These are phyloP conservation scores for Globisporangium camurandrum DNA, from an alignment of 352 stramenopile genomes.

Conservation along the genomic window DNA sequence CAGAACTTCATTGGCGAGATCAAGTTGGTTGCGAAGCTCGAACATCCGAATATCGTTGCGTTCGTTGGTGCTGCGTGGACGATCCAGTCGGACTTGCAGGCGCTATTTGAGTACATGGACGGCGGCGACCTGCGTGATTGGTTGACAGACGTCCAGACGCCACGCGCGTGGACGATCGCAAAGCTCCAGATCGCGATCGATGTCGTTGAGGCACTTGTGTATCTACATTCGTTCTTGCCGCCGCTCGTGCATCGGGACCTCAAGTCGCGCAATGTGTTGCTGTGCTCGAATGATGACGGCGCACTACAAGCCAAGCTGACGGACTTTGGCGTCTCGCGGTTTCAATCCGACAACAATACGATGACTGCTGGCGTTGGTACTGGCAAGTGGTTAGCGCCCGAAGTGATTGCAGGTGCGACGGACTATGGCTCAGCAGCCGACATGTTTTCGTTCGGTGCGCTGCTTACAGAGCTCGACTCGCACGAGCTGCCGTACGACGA, in stretches of 20 bases:
- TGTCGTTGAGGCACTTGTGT: conserved; percentile 52
- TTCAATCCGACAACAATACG: neutral
- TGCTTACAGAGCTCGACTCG: no score
- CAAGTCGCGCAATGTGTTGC: conserved; percentile 31
- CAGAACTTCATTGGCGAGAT: conserved; percentile 41
- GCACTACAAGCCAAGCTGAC: conserved; percentile 39
- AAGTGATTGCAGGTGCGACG: conserved; percentile 25
- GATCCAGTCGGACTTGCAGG: conserved; percentile 37
- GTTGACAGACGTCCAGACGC: no score
- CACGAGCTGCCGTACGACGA: conserved; percentile 44
- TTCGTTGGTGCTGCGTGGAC: conserved; percentile 55
- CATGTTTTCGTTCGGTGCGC: no score
- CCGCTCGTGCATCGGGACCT: conserved; percentile 30
- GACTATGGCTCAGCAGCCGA: conserved; percentile 31
- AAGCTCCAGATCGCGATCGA: conserved; percentile 51
- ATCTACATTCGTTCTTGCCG: conserved; percentile 48
- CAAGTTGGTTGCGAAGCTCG: neutral
- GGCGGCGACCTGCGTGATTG: conserved; percentile 43
- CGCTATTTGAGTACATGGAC: conserved; percentile 61
- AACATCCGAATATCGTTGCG: conserved; percentile 34
- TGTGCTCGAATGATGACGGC: conserved; percentile 5
- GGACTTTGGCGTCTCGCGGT: conserved; percentile 42
- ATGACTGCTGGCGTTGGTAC: conserved; percentile 9
- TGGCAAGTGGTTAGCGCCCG: conserved; percentile 30
- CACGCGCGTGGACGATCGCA: conserved; percentile 24